phyloP scores from a whole-genome alignment of 169 alveolate genomes.

The Cytauxzoon felis region DNA sequence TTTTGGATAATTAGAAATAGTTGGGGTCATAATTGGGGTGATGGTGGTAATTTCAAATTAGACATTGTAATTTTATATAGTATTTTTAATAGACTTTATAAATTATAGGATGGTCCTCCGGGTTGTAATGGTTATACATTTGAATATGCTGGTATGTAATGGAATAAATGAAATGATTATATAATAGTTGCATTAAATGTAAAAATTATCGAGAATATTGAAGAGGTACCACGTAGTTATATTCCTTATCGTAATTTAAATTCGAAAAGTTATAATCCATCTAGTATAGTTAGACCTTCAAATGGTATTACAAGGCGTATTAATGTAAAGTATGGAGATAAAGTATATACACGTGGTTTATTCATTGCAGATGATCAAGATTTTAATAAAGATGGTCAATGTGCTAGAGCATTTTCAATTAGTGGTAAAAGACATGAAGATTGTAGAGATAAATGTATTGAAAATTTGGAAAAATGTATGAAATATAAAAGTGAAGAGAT shows the following conservation, averaged over 20 bases:
- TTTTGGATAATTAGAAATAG: slow-evolving; percentile 80
- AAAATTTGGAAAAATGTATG: slow-evolving; percentile 3
- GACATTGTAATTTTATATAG: slow-evolving; percentile 14
- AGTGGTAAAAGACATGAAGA: background rate
- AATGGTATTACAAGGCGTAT: background rate
- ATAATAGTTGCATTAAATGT: slow-evolving; percentile 1
- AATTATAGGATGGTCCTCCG: slow-evolving; percentile 7
- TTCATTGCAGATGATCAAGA: background rate
- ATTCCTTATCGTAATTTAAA: too few relatives aligned
- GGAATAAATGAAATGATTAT: background rate
- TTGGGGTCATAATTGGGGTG: slow-evolving; percentile 82
- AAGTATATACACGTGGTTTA: background rate
- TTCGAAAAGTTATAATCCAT: too few relatives aligned
- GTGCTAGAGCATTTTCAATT: slow-evolving; percentile 3
- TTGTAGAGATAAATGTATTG: background rate
- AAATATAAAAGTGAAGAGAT: background rate
- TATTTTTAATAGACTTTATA: background rate
- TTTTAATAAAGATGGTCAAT: background rate
- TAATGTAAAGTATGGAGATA: slow-evolving; percentile 1
- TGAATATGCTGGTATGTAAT: slow-evolving; percentile 9
- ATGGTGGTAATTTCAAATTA: slow-evolving; percentile 69
- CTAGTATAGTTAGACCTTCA: background rate
- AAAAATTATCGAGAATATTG: background rate
- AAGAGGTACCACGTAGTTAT: background rate
- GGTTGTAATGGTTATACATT: slow-evolving; percentile 4